A percentile compares a stretch with the other conserved stretches of the same genome.
phyloP scores from a whole-genome alignment of 116 monocot species.

The Zostera marina region DNA sequence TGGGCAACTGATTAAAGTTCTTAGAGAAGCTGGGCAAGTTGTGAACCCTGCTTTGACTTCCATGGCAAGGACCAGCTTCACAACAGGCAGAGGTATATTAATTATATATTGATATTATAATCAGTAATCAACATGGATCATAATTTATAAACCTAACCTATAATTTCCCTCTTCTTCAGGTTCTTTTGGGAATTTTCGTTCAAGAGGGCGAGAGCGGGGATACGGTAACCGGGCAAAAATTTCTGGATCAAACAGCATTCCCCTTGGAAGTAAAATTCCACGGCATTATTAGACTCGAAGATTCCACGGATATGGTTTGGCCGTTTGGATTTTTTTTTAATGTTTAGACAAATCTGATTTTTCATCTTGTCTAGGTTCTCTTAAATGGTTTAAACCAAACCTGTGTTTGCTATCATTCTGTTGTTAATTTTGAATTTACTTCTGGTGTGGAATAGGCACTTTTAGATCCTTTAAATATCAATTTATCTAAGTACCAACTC shows the following conservation, averaged over 20 bases:
- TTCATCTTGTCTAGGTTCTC: too few relatives aligned
- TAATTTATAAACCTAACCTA: background rate
- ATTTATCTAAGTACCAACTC: too few relatives aligned
- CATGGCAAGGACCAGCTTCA: constrained; percentile 25
- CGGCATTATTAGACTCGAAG: background rate
- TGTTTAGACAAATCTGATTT: too few relatives aligned
- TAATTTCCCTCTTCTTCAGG: constrained; percentile 13
- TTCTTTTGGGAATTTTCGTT: constrained; percentile 28
- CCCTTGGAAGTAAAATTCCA: constrained; percentile 20
- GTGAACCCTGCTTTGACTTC: constrained; percentile 43
- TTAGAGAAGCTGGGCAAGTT: constrained; percentile 73
- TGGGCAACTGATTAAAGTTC: constrained; percentile 54
- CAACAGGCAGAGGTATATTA: constrained; percentile 18
- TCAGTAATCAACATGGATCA: background rate
- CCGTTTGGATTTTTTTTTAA: too few relatives aligned
- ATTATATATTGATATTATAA: background rate
- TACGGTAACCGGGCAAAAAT: constrained; percentile 18
- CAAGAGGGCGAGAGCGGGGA: constrained; percentile 51
- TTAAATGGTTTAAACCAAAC: too few relatives aligned
- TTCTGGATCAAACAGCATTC: constrained; percentile 54
- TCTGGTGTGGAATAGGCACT: too few relatives aligned
- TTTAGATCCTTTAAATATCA: too few relatives aligned
- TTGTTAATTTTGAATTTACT: too few relatives aligned
- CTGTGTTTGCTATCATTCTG: too few relatives aligned
- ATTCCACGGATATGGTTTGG: too few relatives aligned